Evolutionary conservation across 73 alveolate species (phyloP), one percentile per base, ranked within the genome.

Genomic region (Paramecium tetraurelia): DNA sequence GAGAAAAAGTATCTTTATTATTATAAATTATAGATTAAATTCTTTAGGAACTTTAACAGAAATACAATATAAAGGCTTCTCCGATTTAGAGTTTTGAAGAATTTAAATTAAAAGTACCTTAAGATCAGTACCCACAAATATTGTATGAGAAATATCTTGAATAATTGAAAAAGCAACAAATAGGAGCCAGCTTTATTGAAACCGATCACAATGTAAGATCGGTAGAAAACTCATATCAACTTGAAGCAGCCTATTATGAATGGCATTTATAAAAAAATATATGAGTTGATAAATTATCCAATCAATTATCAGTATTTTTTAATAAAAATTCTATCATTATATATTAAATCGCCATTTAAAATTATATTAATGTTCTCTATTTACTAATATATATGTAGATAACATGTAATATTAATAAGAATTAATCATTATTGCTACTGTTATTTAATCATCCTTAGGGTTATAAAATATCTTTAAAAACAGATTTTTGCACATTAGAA

Each of bases 181-280:
- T 63, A 27, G 84, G 84, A 63, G 27, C 48, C 5, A 63, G 84
- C 21, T 63, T 63, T 63, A 63, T 63, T 27, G 44, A 63, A 63
- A 63, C 84, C 1, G 46, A 63, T 63, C 84, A 63, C 46, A 63
- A 63, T 24, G 24, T 27, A 11, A 63, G 24, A 27, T 63, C 84
- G 4, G 84, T 63, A 0, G 84, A 63, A 31, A 31, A 63, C 22
- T 63, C 84, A 27, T 63, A 63, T 63, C 24, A 63, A 63, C 84
- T 63, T 27, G 84, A 63, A 63, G 84, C 84, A 7, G 84, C 84
- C 48, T 63, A 63, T 4, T 63, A 63, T 63, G 84, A 63, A 63
- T 63, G 84, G 84, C 46, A 63, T 27, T 63, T 53, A 53, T 53
- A 53, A 53, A 53, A 53, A 53, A 53, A 53, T 53, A 53, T 53